phyloP scores from a whole-genome alignment of 768 basidiomycete genomes.

The Boletus patriciae region DNA sequence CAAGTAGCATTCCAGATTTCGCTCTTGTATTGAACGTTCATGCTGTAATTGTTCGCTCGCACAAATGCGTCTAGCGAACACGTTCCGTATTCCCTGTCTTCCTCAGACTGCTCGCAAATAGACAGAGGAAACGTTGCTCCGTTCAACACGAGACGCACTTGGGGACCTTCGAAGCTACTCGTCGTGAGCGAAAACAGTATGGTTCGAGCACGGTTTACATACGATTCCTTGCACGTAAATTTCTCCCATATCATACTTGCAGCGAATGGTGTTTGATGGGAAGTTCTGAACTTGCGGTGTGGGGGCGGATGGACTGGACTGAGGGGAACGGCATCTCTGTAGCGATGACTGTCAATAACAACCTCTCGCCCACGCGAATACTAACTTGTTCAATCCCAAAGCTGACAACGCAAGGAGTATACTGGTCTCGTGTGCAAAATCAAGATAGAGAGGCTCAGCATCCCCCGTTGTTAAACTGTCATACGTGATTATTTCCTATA shows the following conservation, averaged over 20 bases:
- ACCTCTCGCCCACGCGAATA: not conserved
- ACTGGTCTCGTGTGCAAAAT: constrained; percentile 43
- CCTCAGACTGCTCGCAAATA: constrained; percentile 28
- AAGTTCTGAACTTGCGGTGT: constrained; percentile 38
- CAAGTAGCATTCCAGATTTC: constrained; percentile 40
- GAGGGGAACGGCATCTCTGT: constrained; percentile 37
- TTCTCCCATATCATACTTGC: constrained; percentile 45
- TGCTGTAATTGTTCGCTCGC: constrained; percentile 26
- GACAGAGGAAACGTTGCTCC: constrained; percentile 39
- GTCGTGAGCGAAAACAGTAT: not conserved
- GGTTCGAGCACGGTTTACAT: not conserved
- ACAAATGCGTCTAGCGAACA: constrained; percentile 40
- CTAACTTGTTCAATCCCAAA: constrained; percentile 38
- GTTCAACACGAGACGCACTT: constrained; percentile 44
- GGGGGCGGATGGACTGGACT: constrained; percentile 23
- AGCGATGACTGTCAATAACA: not conserved
- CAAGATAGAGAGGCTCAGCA: constrained; percentile 37
- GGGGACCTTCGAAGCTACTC: constrained; percentile 34
- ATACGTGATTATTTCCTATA: not conserved
- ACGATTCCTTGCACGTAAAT: constrained; percentile 41
- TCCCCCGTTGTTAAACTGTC: constrained; percentile 34
- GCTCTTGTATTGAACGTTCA: constrained; percentile 30
- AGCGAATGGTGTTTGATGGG: constrained; percentile 41
- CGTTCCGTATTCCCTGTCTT: constrained; percentile 36
- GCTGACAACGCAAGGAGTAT: constrained; percentile 41